Evolutionary conservation across 768 basidiomycete genomes (phyloP), one percentile per base, ranked within the genome.

Genomic region (Psilocybe subaeruginosa): DNA sequence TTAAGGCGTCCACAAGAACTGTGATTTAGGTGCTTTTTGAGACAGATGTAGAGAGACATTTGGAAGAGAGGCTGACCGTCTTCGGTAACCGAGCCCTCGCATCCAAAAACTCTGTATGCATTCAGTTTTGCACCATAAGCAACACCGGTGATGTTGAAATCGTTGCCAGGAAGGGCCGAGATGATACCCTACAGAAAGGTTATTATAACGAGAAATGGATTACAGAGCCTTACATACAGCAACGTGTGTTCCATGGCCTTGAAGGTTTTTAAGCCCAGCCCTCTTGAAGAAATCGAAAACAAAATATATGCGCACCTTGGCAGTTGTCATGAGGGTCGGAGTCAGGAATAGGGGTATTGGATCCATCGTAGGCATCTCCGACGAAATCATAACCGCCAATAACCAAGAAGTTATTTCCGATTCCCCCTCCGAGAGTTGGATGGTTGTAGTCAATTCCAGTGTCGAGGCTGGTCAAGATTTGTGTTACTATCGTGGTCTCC

Each of bases 101-200:
- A 91, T 3, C 86, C 85, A 67, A 89, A 90, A 9, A 90, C 76
- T 55, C 86, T 73, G 74, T 87, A 87, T 3, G 80, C 70, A 2
- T 75, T 80, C 33, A 90, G 69, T 2, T 80, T 80, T 0, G 88
- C 85, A 1, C 80, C 78, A 59, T 82, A 88, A 1, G 90, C 89
- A 41, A 89, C 89, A 57, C 91, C 91, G 50, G 83, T 85, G 66
- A 91, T 84, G 72, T 85, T 85, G 76, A 84, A 88, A 35, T 72
- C 68, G 67, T 90, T 91, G 50, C 75, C 81, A 0, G 84, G 82
- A 59, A 85, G 73, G n/a, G 85, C 85, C 11, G 84, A 87, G 56
- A 89, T 81, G 66, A 89, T 88, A 11, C 87, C 89, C 71, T 72
- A 58, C 2, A 27, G 31, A 33, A 29, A 29, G 27, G n/a, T 56